Conservation (phyloP, 495 filamentous ascomycete species). For the Daldinia loculata region DNA sequence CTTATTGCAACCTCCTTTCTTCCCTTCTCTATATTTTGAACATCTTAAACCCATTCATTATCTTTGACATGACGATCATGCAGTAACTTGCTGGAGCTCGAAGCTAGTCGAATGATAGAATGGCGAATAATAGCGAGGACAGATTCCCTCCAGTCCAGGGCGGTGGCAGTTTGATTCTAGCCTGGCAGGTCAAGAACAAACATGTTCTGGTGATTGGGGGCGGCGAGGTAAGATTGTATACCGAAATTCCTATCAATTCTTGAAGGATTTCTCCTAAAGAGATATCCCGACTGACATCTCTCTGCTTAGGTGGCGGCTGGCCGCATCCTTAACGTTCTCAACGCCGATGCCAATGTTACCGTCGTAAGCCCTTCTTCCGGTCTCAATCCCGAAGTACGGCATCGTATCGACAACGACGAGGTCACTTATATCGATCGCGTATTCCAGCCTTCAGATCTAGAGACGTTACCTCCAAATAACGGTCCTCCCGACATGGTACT, state of each 20-base stretch:
- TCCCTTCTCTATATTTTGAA: not conserved
- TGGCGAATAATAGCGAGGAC: constrained; percentile 52
- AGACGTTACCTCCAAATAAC: constrained; percentile 52
- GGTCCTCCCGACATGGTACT: constrained; percentile 74
- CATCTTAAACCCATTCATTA: not conserved
- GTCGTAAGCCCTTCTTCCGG: constrained; percentile 81
- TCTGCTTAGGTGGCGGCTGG: constrained; percentile 84
- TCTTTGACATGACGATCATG: constrained; percentile 20
- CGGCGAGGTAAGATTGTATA: constrained; percentile 74
- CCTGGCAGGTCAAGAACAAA: constrained; percentile 91
- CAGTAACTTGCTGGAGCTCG: constrained; percentile 20
- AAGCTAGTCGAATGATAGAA: constrained; percentile 43
- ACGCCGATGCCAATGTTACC: constrained; percentile 90
- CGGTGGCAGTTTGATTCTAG: constrained; percentile 90
- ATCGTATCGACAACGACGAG: constrained; percentile 76
- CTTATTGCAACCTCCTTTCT: constrained; percentile 8
- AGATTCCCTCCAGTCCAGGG: constrained; percentile 82
- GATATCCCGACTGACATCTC: not conserved
- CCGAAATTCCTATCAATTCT: not conserved
- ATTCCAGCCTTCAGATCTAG: constrained; percentile 83
- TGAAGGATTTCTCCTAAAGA: not conserved
- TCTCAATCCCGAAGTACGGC: constrained; percentile 86
- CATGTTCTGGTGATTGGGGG: constrained; percentile 88
- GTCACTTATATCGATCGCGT: constrained; percentile 80
- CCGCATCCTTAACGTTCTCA: constrained; percentile 89